These are phyloP conservation scores for Candida golubevii DNA, from an alignment of 805 yeast genomes.

Conservation along the genomic window DNA sequence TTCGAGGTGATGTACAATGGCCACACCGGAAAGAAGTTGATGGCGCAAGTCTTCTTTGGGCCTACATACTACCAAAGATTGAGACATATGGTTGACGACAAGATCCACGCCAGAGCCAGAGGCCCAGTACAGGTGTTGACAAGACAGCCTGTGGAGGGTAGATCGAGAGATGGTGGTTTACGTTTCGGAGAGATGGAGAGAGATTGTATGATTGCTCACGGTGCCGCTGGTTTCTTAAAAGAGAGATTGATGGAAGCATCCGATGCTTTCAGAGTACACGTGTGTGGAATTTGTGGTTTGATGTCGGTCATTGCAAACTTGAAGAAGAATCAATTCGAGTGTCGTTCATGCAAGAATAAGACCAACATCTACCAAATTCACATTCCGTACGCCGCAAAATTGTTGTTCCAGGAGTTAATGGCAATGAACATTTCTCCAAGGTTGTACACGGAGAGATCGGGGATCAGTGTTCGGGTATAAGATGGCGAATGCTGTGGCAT, in stretches of 20 bases:
- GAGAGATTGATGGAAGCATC: conserved; percentile 99
- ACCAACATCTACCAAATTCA: conserved; percentile 97
- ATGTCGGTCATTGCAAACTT: conserved; percentile 97
- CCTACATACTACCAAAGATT: conserved; percentile 98
- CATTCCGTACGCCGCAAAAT: conserved; percentile 97
- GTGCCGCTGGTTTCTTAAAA: conserved; percentile 97
- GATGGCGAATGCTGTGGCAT: background rate
- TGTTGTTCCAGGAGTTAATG: conserved; percentile 97
- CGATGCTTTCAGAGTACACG: conserved; percentile 96
- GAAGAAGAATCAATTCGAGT: conserved; percentile 96
- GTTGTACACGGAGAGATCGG: conserved; percentile 88
- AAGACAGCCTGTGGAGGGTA: conserved; percentile 98
- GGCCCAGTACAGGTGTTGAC: conserved; percentile 98
- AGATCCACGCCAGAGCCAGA: conserved; percentile 98
- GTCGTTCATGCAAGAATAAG: conserved; percentile 97
- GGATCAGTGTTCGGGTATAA: conserved; percentile 40
- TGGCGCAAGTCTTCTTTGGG: conserved; percentile 99
- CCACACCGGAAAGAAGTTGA: conserved; percentile 94
- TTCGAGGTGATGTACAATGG: conserved; percentile 99
- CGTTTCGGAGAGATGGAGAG: conserved; percentile 99
- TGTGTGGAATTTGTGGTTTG: conserved; percentile 97
- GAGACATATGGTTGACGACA: conserved; percentile 99
- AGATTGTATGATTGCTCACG: conserved; percentile 99
- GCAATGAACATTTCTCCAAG: conserved; percentile 99
- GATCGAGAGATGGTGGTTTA: conserved; percentile 98